These are phyloP conservation scores for Liriodendron chinense DNA, from an alignment of 164 flowering plant species.

Conservation along the genomic window DNA sequence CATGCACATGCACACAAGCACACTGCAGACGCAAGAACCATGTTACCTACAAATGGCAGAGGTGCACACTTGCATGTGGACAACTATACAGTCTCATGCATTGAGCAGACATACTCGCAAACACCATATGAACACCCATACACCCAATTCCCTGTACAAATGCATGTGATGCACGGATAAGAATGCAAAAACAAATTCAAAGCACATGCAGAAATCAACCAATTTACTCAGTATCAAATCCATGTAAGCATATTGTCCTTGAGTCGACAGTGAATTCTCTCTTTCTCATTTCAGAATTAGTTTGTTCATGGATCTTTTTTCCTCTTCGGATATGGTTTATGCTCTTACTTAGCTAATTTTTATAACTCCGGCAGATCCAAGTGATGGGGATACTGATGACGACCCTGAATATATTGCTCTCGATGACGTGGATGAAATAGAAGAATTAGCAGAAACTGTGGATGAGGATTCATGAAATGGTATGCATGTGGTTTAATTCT, in stretches of 20 bases:
- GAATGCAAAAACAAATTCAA: too few species aligned
- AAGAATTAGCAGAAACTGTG: slow-evolving; percentile 25
- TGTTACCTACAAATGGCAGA: too few species aligned
- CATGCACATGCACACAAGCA: too few species aligned
- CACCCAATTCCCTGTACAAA: too few species aligned
- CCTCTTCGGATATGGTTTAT: not conserved
- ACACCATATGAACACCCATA: too few species aligned
- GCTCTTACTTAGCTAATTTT: not conserved
- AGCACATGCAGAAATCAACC: not conserved
- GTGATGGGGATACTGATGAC: slow-evolving; percentile 27
- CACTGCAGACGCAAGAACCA: too few species aligned
- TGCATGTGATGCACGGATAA: too few species aligned
- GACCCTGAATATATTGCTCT: slow-evolving; percentile 51
- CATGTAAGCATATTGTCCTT: not conserved
- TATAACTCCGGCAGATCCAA: slow-evolving; percentile 10
- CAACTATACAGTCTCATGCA: too few species aligned
- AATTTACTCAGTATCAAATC: not conserved
- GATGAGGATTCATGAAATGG: slow-evolving; percentile 9
- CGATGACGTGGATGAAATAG: slow-evolving; percentile 70
- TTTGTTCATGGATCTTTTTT: too few species aligned
- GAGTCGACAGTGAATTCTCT: not conserved
- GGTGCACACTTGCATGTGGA: too few species aligned
- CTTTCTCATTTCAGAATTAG: not conserved
- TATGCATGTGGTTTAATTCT: not conserved
- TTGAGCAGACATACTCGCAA: too few species aligned